phyloP scores from a whole-genome alignment of 495 filamentous ascomycete species.

The Margaritispora aquatica region DNA sequence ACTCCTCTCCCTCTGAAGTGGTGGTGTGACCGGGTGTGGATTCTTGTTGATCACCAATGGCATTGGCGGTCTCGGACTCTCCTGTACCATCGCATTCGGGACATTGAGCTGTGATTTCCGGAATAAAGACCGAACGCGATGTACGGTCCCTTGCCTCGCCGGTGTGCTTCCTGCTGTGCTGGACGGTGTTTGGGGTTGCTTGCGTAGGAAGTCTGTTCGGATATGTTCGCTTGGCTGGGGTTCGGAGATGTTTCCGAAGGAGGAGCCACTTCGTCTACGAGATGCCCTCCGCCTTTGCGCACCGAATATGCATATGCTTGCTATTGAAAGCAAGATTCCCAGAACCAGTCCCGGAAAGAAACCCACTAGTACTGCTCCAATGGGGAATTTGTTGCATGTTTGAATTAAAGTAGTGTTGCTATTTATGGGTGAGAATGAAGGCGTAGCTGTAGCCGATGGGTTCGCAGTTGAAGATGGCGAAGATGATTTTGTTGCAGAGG shows the following conservation, averaged over 20 bases:
- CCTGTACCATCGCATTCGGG: neutral
- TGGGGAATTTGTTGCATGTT: constrained; percentile 40
- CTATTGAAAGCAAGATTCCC: constrained; percentile 23
- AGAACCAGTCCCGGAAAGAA: constrained; percentile 58
- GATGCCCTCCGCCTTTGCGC: neutral
- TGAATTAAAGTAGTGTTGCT: constrained; percentile 15
- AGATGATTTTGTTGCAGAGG: constrained; percentile 28
- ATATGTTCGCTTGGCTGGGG: constrained; percentile 12
- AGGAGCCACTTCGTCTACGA: constrained; percentile 14
- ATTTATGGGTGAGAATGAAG: constrained; percentile 9
- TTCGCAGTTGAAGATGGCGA: constrained; percentile 28
- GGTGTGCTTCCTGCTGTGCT: constrained; percentile 3
- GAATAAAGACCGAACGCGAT: constrained; percentile 18
- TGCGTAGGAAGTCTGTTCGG: constrained; percentile 25
- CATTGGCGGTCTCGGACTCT: neutral
- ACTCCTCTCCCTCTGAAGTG: constrained; percentile 44
- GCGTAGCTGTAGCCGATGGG: constrained; percentile 25
- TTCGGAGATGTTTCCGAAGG: constrained; percentile 27
- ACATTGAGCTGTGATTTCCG: constrained; percentile 8
- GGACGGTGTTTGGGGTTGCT: constrained; percentile 11
- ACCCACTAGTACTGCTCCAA: constrained; percentile 48
- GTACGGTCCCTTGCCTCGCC: neutral
- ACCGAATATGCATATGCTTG: constrained; percentile 20
- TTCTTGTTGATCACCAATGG: constrained; percentile 8
- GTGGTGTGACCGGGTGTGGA: constrained; percentile 24